phyloP scores from a whole-genome alignment of 176 grass and related monocot genomes.

The Phoenix roebelenii region DNA sequence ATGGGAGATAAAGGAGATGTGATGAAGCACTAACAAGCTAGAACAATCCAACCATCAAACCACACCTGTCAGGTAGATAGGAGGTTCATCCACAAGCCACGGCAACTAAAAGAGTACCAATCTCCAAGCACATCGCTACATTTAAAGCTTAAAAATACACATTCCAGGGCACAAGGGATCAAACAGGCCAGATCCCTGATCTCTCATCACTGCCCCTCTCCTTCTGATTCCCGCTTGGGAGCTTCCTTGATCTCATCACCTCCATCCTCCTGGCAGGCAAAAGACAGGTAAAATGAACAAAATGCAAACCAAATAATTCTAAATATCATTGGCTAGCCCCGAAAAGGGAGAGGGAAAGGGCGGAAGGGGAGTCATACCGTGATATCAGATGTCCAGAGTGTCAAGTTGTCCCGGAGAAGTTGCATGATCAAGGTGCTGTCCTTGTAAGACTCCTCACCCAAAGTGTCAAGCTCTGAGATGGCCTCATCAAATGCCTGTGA shows the following conservation, averaged over 20 bases:
- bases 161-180: conserved; percentile 22
- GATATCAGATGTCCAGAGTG: conserved; percentile 47
- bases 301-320: no score
- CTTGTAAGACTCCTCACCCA: conserved; percentile 54
- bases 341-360: no score
- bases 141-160: conserved; percentile 31
- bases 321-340: no score
- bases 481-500: conserved; percentile 47
- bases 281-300: neutral
- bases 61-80: no score
- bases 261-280: conserved; percentile 32
- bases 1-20: no score
- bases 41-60: no score
- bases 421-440: conserved; percentile 62
- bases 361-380: neutral
- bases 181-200: conserved; percentile 5
- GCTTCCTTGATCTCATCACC: conserved; percentile 50
- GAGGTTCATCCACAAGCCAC: no score
- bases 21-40: no score
- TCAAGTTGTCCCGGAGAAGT: conserved; percentile 50
- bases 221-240: conserved; percentile 30
- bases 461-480: conserved; percentile 46
- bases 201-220: conserved; percentile 29
- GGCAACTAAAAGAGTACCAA: no score
- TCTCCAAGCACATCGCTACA: conserved; percentile 12